These are phyloP conservation scores for Gonapodya prolifera DNA, from an alignment of 192 early-diverging fungal genomes.

Conservation along the genomic window DNA sequence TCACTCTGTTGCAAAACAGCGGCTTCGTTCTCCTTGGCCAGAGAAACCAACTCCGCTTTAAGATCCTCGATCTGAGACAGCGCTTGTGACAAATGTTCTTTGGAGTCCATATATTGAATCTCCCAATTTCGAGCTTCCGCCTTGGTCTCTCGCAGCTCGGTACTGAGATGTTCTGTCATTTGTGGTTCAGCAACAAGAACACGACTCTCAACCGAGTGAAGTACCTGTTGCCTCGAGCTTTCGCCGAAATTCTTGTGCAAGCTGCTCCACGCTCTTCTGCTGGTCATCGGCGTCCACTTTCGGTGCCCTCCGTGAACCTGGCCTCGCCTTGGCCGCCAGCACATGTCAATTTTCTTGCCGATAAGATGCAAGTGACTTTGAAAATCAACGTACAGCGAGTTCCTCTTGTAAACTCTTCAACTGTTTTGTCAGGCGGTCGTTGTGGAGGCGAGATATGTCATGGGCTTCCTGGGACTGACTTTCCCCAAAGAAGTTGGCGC, in stretches of 20 bases:
- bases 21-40: not conserved
- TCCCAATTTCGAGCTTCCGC: not conserved
- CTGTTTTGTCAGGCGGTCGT: not conserved
- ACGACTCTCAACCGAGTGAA: not conserved
- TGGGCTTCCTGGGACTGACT: not conserved
- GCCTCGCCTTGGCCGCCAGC: too few species aligned
- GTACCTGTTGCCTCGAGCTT: not conserved
- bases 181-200: not conserved
- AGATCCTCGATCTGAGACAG: not conserved
- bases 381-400: not conserved
- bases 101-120: not conserved
- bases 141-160: not conserved
- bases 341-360: too few species aligned
- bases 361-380: too few species aligned
- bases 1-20: not conserved
- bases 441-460: not conserved
- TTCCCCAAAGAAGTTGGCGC: not conserved
- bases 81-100: not conserved
- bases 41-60: not conserved
- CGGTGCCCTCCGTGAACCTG: too few species aligned
- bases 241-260: not conserved
- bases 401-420: not conserved
- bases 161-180: not conserved
- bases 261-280: constrained; percentile 1
- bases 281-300: not conserved